Conservation (phyloP, 306 rosid species). For the Delonix regia region DNA sequence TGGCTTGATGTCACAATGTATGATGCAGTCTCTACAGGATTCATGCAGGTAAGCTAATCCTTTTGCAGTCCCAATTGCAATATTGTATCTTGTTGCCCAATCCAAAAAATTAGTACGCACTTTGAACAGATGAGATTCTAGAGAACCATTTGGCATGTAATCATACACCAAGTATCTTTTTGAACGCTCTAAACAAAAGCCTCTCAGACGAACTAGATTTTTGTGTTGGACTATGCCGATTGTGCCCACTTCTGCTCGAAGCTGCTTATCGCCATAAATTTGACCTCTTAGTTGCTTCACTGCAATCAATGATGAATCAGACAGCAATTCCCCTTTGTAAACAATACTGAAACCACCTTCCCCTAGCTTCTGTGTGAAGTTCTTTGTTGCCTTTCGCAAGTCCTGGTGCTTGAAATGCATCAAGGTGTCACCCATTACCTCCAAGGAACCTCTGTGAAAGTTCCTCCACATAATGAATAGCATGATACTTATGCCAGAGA, state of each 20-base stretch:
- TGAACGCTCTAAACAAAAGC: conserved; percentile 35
- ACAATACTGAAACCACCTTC: conserved; percentile 52
- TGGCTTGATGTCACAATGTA: conserved; percentile 55
- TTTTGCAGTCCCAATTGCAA: conserved; percentile 44
- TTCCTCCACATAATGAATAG: background rate
- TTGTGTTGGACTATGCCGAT: conserved; percentile 46
- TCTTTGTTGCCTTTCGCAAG: conserved; percentile 44
- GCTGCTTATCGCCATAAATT: conserved; percentile 44
- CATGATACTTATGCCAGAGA: background rate
- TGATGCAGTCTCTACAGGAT: conserved; percentile 50
- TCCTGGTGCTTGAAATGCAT: conserved; percentile 37
- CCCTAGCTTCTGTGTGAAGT: conserved; percentile 48
- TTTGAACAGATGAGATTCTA: background rate
- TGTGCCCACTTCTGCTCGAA: conserved; percentile 47
- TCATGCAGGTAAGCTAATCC: conserved; percentile 48
- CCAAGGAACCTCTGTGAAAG: background rate
- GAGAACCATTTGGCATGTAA: background rate
- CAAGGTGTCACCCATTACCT: conserved; percentile 36
- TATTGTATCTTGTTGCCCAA: conserved; percentile 28
- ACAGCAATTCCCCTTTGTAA: conserved; percentile 42
- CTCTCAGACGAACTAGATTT: conserved; percentile 46
- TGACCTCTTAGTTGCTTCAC: conserved; percentile 44
- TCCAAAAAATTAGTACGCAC: background rate
- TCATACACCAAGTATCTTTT: background rate
- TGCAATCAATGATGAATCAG: conserved; percentile 34